Base-by-base conservation (phyloP, 345 rosid species). In the Boechera divaricarpa region DNA sequence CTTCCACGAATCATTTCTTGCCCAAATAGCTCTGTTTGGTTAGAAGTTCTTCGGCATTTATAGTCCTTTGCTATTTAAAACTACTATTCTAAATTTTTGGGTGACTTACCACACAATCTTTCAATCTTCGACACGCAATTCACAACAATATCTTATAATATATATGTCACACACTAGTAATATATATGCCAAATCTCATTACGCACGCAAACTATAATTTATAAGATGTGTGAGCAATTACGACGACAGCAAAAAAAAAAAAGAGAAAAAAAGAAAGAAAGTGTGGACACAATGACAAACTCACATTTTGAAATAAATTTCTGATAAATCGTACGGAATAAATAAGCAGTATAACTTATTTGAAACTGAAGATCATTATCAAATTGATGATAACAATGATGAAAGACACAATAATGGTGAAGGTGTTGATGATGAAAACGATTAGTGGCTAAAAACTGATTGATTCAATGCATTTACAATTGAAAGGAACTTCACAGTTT, bases 91-190 rank as follows among this genome's bases (percentile, higher is more conserved):
- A 36, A 13, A 7, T 0, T 45, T 47, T 16, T 45, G 66, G 72
- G 65, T 65, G 49, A 57, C 53, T 66, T 75, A 39, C 79, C 31
- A 56, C 11, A 67, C 67, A 75, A 67, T 26, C 57, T 67, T 75
- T 66, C 67, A 75, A 42, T n/a, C 28, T 56, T 45, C 66, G 51
- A 66, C 59, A 65, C 65, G 70, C 10, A 53, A 7, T 52, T 59
- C n/a, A 70, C 39, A 57, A 28, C 35, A 18, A 32, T 21, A 44
- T 32, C 1, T 35, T 9, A 16, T 16, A 16, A 16, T 21, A 21
- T 16, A 16, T 16, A 21, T 31, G 2, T 15, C 15, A 45, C 39
- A 9, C 38, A 29, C 8, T 10, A 39, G 5, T 63, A 7, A 39
- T 28, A 64, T 33, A 8, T 42, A 63, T 66, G 11, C 11, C 26